A percentile compares a stretch with the other conserved stretches of the same genome.
Conservation (phyloP, 2,329 filamentous ascomycete genomes). For the Thielaviopsis cerberus region DNA sequence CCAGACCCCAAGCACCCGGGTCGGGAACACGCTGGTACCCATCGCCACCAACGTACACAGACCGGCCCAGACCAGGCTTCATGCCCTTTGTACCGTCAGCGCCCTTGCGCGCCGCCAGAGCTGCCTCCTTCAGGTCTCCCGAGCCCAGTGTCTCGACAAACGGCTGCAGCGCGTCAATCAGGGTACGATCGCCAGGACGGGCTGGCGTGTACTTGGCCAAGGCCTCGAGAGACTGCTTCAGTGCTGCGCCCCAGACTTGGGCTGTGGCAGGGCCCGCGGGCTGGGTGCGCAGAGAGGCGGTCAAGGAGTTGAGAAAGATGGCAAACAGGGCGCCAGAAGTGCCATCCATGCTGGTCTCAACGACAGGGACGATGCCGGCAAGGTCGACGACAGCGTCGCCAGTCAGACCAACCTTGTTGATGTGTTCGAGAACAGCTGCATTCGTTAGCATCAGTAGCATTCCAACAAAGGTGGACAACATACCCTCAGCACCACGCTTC, state of each 20-base stretch:
- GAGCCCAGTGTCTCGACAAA: conserved; percentile 60
- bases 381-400: conserved; percentile 36
- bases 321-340: conserved; percentile 46
- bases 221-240: conserved; percentile 51
- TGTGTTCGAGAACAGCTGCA: conserved; percentile 34
- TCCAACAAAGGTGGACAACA: conserved; percentile 11
- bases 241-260: conserved; percentile 40
- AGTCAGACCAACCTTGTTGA: conserved; percentile 25
- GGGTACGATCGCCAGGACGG: conserved; percentile 68
- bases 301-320: conserved; percentile 78
- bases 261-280: conserved; percentile 23
- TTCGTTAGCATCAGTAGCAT: conserved; percentile 13
- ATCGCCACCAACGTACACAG: conserved; percentile 27
- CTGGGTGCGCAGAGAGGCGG: conserved; percentile 37
- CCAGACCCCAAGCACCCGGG: conserved; percentile 54
- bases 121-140: conserved; percentile 52
- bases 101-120: conserved; percentile 53
- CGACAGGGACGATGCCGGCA: conserved; percentile 31
- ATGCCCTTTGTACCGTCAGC: conserved; percentile 79
- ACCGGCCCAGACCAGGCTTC: conserved; percentile 62
- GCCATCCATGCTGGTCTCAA: conserved; percentile 42
- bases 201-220: conserved; percentile 77
- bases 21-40: conserved; percentile 32
- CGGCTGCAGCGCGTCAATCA: conserved; percentile 76
- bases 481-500: conserved; percentile 67